Evolutionary conservation across 352 stramenopile genomes (phyloP).

Genomic region (Pythium insidiosum): DNA sequence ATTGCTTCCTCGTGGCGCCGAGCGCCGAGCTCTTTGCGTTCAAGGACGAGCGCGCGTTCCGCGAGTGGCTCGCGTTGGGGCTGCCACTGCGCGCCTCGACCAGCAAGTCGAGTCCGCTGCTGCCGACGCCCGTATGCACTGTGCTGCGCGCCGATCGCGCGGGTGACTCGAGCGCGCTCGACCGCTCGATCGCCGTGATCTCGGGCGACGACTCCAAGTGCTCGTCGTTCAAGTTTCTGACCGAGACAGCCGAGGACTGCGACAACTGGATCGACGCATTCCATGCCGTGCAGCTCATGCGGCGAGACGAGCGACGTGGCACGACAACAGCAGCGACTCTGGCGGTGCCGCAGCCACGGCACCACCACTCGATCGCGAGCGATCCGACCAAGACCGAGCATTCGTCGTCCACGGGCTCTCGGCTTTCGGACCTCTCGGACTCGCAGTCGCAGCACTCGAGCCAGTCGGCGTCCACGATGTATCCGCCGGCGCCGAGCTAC

Average conservation of each 20-base stretch:
- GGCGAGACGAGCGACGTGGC: neutral
- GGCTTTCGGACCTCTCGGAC: constrained; percentile 10
- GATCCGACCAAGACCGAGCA: neutral
- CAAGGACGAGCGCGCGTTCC: constrained; percentile 60
- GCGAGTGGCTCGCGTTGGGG: constrained; percentile 41
- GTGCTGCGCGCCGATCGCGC: constrained; percentile 40
- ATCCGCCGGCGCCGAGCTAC: too few species aligned
- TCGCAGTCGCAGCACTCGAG: constrained; percentile 9
- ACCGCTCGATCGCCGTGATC: constrained; percentile 42
- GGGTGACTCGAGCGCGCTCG: constrained; percentile 12
- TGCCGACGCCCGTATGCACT: constrained; percentile 30
- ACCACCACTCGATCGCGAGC: neutral
- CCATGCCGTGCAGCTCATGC: constrained; percentile 43
- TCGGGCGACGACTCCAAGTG: constrained; percentile 31
- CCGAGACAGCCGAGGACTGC: constrained; percentile 29
- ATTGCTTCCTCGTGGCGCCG: constrained; percentile 40
- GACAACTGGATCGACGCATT: constrained; percentile 47
- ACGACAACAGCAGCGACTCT: neutral
- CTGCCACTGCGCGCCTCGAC: constrained; percentile 23
- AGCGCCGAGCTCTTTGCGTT: constrained; percentile 43
- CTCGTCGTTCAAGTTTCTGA: constrained; percentile 28
- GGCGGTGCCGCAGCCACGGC: neutral
- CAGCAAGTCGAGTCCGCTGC: constrained; percentile 25
- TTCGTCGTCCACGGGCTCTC: constrained; percentile 1
- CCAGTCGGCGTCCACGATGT: too few species aligned